Evolutionary conservation across 1,139 yeast genomes (phyloP), one percentile per base, ranked within the genome.

Genomic region (Hyphopichia buzzinii): DNA sequence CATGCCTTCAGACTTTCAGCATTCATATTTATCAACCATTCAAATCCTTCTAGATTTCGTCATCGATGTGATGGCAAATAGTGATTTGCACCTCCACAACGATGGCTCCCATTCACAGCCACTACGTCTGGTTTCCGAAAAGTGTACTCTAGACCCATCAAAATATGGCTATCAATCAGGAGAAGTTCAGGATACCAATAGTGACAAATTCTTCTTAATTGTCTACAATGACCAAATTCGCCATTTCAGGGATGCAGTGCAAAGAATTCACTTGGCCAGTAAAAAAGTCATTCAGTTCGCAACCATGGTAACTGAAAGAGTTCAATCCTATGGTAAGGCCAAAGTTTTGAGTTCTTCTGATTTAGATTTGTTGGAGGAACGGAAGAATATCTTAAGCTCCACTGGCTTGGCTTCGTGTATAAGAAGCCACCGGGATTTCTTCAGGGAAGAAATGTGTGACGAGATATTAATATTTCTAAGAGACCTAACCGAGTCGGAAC

Each of bases 401-500:
- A 82, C 86, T 1, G 88, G 89, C 0, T 64, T 88, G 26, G 74
- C 83, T 0, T 74, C 84, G 2, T 76, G 87, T 32, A 81, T 88
- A 11, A 62, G 89, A 42, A 75, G 81, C 37, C 68, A 78, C 12
- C 64, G 90, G 41, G 96, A 87, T 50, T 64, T 77, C 7, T 84
- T 85, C 52, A 67, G 95, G 37, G 96, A 88, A 54, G 92, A 85
- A 39, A 81, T 85, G 88, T 81, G 85, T 45, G 81, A 77, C 36
- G 88, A 82, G 41, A 77, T 87, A 16, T 54, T 86, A 8, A 51
- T 57, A 15, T 85, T 95, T 90, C 54, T 87, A 3, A 61, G 65
- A 26, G 84, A 79, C 31, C 57, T 88, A 31, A 67, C 84, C 0
- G 73, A 69, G 38, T 72, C 84, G 24, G 74, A 77, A 30, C 50